These are phyloP conservation scores for Pseudozyma thailandica DNA, from an alignment of 1,284 basidiomycete genomes.

Conservation along the genomic window DNA sequence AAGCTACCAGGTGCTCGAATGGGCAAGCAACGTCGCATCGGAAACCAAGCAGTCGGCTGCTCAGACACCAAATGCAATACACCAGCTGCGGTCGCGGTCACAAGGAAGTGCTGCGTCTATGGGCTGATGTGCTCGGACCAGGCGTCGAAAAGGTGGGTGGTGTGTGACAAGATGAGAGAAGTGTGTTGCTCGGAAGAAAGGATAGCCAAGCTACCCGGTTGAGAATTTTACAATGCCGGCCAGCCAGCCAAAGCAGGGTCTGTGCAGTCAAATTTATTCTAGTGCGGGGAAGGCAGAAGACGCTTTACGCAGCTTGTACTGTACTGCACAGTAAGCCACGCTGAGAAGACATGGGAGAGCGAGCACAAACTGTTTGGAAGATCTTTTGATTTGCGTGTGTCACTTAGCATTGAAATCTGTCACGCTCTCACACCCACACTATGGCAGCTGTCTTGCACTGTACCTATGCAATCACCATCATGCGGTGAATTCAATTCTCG, in stretches of 20 bases:
- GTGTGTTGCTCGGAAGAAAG: not conserved
- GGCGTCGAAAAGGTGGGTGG: too few species aligned
- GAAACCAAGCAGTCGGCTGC: constrained; percentile 8
- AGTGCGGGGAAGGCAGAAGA: not conserved
- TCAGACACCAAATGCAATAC: not conserved
- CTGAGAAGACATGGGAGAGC: constrained; percentile 3
- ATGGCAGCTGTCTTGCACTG: too few species aligned
- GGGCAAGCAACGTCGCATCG: constrained; percentile 23
- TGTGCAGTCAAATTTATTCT: constrained; percentile 1
- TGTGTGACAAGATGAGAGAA: not conserved
- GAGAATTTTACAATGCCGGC: not conserved
- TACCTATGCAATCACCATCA: too few species aligned
- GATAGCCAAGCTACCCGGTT: not conserved
- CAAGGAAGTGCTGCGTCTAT: too few species aligned
- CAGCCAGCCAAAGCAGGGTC: constrained; percentile 1
- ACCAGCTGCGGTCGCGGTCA: not conserved
- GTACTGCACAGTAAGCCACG: too few species aligned
- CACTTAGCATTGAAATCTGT: too few species aligned
- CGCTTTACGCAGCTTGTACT: too few species aligned
- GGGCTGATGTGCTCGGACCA: not conserved
- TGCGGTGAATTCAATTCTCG: too few species aligned
- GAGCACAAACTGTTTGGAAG: too few species aligned
- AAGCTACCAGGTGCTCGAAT: constrained; percentile 12
- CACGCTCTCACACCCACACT: too few species aligned
- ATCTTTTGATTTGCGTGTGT: too few species aligned